Percentiles rank a stretch among this genome's conserved stretches.
phyloP scores from a whole-genome alignment of 192 early-diverging fungal genomes.

The Backusella luteola region DNA sequence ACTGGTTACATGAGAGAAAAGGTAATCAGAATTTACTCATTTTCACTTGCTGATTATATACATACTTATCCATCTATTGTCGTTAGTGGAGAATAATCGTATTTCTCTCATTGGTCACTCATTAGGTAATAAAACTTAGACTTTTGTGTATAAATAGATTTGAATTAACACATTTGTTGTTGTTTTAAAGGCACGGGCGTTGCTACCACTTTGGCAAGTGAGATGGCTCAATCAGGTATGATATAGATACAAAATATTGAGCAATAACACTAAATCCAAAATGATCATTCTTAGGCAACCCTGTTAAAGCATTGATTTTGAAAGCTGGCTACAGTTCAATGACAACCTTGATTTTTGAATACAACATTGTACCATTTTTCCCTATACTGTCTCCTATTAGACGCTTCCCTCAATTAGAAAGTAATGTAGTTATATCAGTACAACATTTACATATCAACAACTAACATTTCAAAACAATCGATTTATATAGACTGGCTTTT shows the following conservation, averaged over 20 bases:
- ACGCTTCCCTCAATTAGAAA: slow-evolving; percentile 20
- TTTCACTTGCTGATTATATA: neutral
- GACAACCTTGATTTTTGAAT: slow-evolving; percentile 35
- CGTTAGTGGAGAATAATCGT: slow-evolving; percentile 18
- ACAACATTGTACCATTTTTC: slow-evolving; percentile 21
- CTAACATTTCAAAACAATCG: neutral
- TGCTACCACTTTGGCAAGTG: slow-evolving; percentile 31
- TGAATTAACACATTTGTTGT: neutral
- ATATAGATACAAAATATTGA: neutral
- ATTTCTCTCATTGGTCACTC: slow-evolving; percentile 38
- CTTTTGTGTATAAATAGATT: neutral
- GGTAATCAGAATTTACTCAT: slow-evolving; percentile 4
- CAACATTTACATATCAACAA: neutral
- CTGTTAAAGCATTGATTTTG: slow-evolving; percentile 33
- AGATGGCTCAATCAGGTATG: slow-evolving; percentile 24
- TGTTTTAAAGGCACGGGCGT: slow-evolving; percentile 31
- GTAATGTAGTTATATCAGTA: slow-evolving; percentile 4
- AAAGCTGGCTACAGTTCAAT: slow-evolving; percentile 39
- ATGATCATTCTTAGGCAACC: slow-evolving; percentile 1
- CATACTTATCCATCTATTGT: neutral
- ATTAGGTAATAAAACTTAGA: slow-evolving; percentile 18
- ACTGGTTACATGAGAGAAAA: slow-evolving; percentile 25
- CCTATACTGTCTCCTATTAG: slow-evolving; percentile 32
- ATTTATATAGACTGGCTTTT: slow-evolving; percentile 26
- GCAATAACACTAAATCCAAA: neutral